These are phyloP conservation scores for Akebia trifoliata DNA, from an alignment of 164 flowering plant species.

Conservation along the genomic window DNA sequence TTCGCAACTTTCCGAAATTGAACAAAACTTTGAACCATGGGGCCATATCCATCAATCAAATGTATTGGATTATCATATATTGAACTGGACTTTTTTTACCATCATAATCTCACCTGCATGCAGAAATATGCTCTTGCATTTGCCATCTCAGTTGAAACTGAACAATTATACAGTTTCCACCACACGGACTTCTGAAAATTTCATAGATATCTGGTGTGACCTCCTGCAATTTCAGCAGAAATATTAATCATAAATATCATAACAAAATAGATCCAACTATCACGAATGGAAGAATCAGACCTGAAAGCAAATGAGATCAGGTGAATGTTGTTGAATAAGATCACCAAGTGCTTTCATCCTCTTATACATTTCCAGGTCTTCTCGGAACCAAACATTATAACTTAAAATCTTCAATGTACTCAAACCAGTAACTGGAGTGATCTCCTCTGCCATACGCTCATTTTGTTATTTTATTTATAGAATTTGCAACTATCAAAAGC, in stretches of 20 bases:
- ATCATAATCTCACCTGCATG: slow-evolving; percentile 73
- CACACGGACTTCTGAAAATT: slow-evolving; percentile 55
- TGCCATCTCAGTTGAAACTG: slow-evolving; percentile 46
- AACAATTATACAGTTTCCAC: slow-evolving; percentile 81
- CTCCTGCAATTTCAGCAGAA: slow-evolving; percentile 48
- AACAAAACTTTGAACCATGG: too few species aligned
- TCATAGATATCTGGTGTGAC: slow-evolving; percentile 70
- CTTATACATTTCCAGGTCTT: slow-evolving; percentile 68
- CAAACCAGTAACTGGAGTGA: slow-evolving; percentile 8
- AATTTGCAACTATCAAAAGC: neutral
- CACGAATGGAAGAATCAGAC: slow-evolving; percentile 25
- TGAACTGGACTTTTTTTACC: too few species aligned
- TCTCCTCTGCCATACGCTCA: slow-evolving; percentile 18
- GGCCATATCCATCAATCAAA: too few species aligned
- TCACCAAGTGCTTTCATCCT: slow-evolving; percentile 89
- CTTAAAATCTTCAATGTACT: slow-evolving; percentile 54
- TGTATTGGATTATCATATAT: too few species aligned
- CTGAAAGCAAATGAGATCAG: slow-evolving; percentile 93
- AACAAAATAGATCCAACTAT: neutral
- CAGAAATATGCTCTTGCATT: slow-evolving; percentile 58
- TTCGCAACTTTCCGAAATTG: too few species aligned
- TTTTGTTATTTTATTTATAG: neutral
- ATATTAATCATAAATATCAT: neutral
- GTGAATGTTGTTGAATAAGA: slow-evolving; percentile 67
- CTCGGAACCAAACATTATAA: slow-evolving; percentile 94